These are phyloP conservation scores for Lachnellula subtilissima DNA, from an alignment of 2,329 filamentous ascomycete genomes.

Conservation along the genomic window DNA sequence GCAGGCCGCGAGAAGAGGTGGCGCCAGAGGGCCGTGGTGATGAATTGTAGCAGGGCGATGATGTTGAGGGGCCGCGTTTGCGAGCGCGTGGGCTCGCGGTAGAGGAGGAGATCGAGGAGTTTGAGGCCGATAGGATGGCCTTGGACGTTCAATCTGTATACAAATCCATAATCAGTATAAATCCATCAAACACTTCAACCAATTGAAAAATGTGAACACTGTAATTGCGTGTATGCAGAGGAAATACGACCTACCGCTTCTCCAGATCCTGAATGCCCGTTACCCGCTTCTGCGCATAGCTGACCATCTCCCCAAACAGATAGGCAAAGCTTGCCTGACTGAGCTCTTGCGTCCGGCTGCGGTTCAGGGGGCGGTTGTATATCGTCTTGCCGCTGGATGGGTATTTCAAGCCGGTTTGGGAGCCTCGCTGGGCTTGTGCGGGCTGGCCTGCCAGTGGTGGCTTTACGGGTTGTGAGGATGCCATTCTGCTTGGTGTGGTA, in stretches of 20 bases:
- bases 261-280: slow-evolving; percentile 93
- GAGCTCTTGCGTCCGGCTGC: slow-evolving; percentile 80
- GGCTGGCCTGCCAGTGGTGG: slow-evolving; percentile 20
- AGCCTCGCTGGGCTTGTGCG: slow-evolving; percentile 22
- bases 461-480: slow-evolving; percentile 30
- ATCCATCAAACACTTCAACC: neutral
- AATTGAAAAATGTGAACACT: neutral
- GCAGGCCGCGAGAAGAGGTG: slow-evolving; percentile 88
- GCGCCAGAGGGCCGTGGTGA: slow-evolving; percentile 87
- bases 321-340: slow-evolving; percentile 94
- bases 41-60: slow-evolving; percentile 87
- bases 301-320: slow-evolving; percentile 93
- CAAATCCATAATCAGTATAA: slow-evolving; percentile 1
- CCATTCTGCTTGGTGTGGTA: slow-evolving; percentile 23
- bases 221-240: neutral
- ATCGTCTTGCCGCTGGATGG: slow-evolving; percentile 95
- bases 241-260: slow-evolving; percentile 57
- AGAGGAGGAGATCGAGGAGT: slow-evolving; percentile 90
- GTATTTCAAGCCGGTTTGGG: slow-evolving; percentile 66
- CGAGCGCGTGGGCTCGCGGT: slow-evolving; percentile 67
- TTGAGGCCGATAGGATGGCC: slow-evolving; percentile 92
- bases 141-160: slow-evolving; percentile 74
- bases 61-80: slow-evolving; percentile 79
- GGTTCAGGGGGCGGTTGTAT: slow-evolving; percentile 92
- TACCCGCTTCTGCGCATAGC: slow-evolving; percentile 85